Evolutionary conservation across 768 basidiomycete species (phyloP).

Genomic region (Hemileccinum impolitum): DNA sequence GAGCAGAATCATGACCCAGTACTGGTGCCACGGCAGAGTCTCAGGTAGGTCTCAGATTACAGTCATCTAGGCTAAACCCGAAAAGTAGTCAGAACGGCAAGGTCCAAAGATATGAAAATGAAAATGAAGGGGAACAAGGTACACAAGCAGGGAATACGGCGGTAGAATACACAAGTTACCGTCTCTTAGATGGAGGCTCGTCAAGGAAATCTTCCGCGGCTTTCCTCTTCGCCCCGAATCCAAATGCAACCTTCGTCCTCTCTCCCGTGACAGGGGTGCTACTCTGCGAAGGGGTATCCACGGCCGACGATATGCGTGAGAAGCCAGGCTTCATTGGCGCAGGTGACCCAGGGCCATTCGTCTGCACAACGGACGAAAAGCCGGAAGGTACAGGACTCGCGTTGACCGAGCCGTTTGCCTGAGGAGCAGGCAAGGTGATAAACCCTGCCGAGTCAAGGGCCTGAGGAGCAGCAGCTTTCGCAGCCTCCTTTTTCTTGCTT

Average conservation of each 20-base stretch:
- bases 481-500: conserved; percentile 71
- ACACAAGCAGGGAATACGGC: not conserved
- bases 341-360: conserved; percentile 52
- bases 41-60: too few relatives aligned
- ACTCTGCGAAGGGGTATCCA: conserved; percentile 44
- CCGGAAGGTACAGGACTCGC: conserved; percentile 45
- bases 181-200: conserved; percentile 62
- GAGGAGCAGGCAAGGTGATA: conserved; percentile 67
- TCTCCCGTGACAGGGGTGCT: conserved; percentile 62
- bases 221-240: conserved; percentile 78
- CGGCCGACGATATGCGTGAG: conserved; percentile 65
- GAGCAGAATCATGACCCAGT: too few relatives aligned
- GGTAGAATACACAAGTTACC: conserved; percentile 18
- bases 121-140: not conserved
- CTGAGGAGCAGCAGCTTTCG: conserved; percentile 46
- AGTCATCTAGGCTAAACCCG: too few relatives aligned
- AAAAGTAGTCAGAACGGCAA: too few relatives aligned
- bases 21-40: too few relatives aligned
- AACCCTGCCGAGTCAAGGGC: conserved; percentile 55
- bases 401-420: conserved; percentile 37
- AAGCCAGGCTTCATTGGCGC: conserved; percentile 65
- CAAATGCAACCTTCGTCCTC: conserved; percentile 72
- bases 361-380: conserved; percentile 26
- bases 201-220: conserved; percentile 66
- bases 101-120: not conserved